These are phyloP conservation scores for Pyrenochaeta sp. DNA, from an alignment of 2,329 filamentous ascomycete genomes.

Conservation along the genomic window DNA sequence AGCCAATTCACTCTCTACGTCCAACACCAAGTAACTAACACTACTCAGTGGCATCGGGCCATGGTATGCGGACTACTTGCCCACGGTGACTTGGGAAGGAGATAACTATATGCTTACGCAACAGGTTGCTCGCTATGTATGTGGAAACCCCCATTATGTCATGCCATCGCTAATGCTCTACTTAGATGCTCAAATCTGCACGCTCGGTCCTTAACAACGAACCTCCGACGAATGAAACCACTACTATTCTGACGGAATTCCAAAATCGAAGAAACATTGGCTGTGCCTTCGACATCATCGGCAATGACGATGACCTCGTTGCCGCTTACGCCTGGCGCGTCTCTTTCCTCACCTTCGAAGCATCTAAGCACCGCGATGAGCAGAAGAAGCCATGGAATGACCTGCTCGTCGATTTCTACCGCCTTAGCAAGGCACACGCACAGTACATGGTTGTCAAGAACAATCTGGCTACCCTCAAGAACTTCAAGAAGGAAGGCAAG, in stretches of 20 bases:
- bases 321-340: slow-evolving; percentile 78
- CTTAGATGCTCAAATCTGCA: slow-evolving; percentile 73
- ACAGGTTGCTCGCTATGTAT: slow-evolving; percentile 75
- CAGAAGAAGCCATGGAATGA: slow-evolving; percentile 80
- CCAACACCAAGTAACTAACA: slow-evolving; percentile 10
- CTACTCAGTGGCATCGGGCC: slow-evolving; percentile 68
- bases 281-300: slow-evolving; percentile 77
- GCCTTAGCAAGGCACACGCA: slow-evolving; percentile 75
- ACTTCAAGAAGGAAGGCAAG: slow-evolving; percentile 58
- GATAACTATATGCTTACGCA: slow-evolving; percentile 86
- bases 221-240: slow-evolving; percentile 71
- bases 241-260: slow-evolving; percentile 70
- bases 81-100: slow-evolving; percentile 76
- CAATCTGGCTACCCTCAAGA: slow-evolving; percentile 75
- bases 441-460: slow-evolving; percentile 82
- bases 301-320: slow-evolving; percentile 73
- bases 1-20: background rate
- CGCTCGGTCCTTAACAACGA: slow-evolving; percentile 72
- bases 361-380: slow-evolving; percentile 74
- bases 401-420: slow-evolving; percentile 79
- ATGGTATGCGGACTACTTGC: slow-evolving; percentile 78
- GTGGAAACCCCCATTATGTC: slow-evolving; percentile 22
- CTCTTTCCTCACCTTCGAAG: slow-evolving; percentile 77
- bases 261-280: slow-evolving; percentile 72
- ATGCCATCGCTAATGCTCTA: slow-evolving; percentile 7